These are phyloP conservation scores for Pseudopyrenochaeta lycopersici DNA, from an alignment of 2,329 filamentous ascomycete species.

Conservation along the genomic window DNA sequence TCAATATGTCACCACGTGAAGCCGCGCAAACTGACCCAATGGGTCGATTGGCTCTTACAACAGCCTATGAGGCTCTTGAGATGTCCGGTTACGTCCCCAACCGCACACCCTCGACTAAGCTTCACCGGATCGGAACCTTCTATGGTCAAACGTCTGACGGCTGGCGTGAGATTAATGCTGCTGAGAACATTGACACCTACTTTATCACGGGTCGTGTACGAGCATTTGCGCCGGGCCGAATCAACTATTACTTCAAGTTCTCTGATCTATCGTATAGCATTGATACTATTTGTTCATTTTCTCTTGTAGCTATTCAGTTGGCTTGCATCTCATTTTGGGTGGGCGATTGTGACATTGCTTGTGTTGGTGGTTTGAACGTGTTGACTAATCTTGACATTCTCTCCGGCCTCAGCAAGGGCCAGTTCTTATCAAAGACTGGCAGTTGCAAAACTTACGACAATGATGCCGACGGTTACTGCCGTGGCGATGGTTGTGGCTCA, in stretches of 20 bases:
- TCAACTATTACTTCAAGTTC: constrained; percentile 47
- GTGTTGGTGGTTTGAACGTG: constrained; percentile 35
- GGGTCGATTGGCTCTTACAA: constrained; percentile 32
- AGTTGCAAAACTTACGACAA: too few species aligned
- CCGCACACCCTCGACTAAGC: constrained; percentile 37
- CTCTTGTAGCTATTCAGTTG: background rate
- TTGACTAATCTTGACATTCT: background rate
- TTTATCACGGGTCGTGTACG: constrained; percentile 60
- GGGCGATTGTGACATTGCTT: constrained; percentile 35
- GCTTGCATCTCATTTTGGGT: background rate
- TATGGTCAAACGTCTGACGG: constrained; percentile 45
- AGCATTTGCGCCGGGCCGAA: constrained; percentile 55
- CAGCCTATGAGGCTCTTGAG: constrained; percentile 31
- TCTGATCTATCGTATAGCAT: constrained; percentile 54
- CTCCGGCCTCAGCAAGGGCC: too few species aligned
- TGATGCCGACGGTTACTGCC: too few species aligned
- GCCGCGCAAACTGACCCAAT: constrained; percentile 34
- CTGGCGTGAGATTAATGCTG: constrained; percentile 16
- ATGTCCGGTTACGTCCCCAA: constrained; percentile 33
- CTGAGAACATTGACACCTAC: constrained; percentile 12
- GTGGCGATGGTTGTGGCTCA: too few species aligned
- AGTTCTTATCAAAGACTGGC: too few species aligned
- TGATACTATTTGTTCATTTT: constrained; percentile 43
- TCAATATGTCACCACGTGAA: constrained; percentile 41
- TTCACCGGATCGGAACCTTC: constrained; percentile 41